Evolutionary conservation across 352 stramenopile genomes (phyloP), one percentile per base, ranked within the genome.

Genomic region (Phytophthora aleatoria): DNA sequence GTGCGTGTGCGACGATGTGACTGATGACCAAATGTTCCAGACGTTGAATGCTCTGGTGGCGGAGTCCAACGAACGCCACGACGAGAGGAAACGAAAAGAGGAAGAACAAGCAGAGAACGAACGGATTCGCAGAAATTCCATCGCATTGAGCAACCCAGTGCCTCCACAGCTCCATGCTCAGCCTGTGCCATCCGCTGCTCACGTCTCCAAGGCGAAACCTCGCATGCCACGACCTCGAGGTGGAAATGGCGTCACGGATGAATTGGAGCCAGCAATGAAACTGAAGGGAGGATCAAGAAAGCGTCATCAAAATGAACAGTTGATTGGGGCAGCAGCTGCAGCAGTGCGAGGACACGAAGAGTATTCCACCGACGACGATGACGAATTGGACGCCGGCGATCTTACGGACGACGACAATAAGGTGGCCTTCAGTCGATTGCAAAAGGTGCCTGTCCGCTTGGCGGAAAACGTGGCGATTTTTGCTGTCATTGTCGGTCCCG

Each of bases 21-120:
- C 81, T 1, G 89, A 97, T 54, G 88, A 97, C 56, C 88, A 97
- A 75, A 96, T 97, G 88, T 97, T 96, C 65, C 83, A 94, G 65
- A 94, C 83, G 24, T 64, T 97, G 45, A 90, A 92, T 49, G 76
- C 82, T 26, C 68, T 95, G n/a, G 66, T 89, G 26, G 68, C 67
- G 1, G 87, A 94, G 38, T 93, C 87, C 3, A 90, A 87, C 36
- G 81, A 92, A 61, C 80, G 83, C 20, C 79, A 91, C 31, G 78
- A 88, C 41, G 77, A 79, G 42, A 75, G 71, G 48, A 84, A 83
- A 39, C 44, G 61, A 4, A 71, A 76, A 30, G 71, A 66, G 2
- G 61, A 73, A 28, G 71, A 77, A 30, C 63, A 81, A 52, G 52
- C 58, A 6, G 67, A 68, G 38, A 51, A 63, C 50, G 62, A 74